These are phyloP conservation scores for Monilinia polystroma DNA, from an alignment of 2,329 filamentous ascomycete species.

Conservation along the genomic window DNA sequence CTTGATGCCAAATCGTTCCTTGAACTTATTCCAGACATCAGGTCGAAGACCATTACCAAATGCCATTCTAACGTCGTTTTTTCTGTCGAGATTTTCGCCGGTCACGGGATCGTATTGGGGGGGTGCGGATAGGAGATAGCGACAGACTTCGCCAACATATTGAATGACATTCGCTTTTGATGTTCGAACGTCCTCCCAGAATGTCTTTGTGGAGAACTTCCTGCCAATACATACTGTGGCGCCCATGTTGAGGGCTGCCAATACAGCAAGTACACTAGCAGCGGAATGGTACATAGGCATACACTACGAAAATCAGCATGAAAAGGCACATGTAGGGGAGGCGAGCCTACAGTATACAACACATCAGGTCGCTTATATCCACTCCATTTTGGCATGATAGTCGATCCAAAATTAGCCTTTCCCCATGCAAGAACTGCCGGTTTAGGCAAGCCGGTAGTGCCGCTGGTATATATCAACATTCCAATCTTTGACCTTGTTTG, in stretches of 20 bases:
- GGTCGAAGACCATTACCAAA: constrained; percentile 85
- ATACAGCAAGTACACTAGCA: constrained; percentile 68
- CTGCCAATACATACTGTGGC: constrained; percentile 69
- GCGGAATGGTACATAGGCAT: constrained; percentile 92
- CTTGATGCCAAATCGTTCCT: constrained; percentile 73
- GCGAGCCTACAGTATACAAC: constrained; percentile 65
- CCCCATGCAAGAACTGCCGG: constrained; percentile 73
- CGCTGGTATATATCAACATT: constrained; percentile 79
- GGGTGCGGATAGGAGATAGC: constrained; percentile 72
- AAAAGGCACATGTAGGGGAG: constrained; percentile 1
- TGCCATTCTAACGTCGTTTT: constrained; percentile 70
- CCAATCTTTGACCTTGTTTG: constrained; percentile 56
- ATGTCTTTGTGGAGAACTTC: constrained; percentile 74
- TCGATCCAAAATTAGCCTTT: constrained; percentile 57
- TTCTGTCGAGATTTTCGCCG: constrained; percentile 67
- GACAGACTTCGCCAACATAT: constrained; percentile 85
- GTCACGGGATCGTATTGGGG: constrained; percentile 61
- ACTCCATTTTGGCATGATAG: constrained; percentile 56
- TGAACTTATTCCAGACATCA: constrained; percentile 82
- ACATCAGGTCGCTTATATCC: constrained; percentile 61
- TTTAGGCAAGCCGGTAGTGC: constrained; percentile 82
- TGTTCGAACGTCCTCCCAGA: constrained; percentile 74
- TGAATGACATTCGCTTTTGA: constrained; percentile 74
- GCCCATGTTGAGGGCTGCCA: constrained; percentile 57
- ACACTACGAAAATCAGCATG: constrained; percentile 49